A percentile compares a stretch with the other conserved stretches of the same genome.
phyloP scores from a whole-genome alignment of 805 yeast genomes.

The Jamesozyma piceae region DNA sequence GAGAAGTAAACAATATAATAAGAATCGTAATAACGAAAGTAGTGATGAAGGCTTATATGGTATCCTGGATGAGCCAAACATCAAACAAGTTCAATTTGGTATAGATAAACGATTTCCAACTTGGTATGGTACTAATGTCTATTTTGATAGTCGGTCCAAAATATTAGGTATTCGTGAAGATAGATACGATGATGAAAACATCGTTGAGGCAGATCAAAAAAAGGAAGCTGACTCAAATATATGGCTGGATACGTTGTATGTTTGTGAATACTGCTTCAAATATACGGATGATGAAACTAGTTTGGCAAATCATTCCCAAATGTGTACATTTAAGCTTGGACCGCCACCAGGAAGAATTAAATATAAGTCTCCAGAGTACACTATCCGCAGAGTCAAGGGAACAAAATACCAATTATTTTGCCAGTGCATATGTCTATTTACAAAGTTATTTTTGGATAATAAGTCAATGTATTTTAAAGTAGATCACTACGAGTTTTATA shows the following conservation, averaged over 20 bases:
- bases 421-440: slow-evolving; percentile 75
- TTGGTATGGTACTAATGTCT: slow-evolving; percentile 84
- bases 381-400: slow-evolving; percentile 64
- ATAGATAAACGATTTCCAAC: slow-evolving; percentile 51
- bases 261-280: slow-evolving; percentile 80
- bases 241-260: slow-evolving; percentile 56
- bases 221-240: slow-evolving; percentile 13
- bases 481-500: slow-evolving; percentile 71
- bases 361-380: slow-evolving; percentile 47
- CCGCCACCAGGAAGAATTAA: slow-evolving; percentile 62
- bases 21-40: slow-evolving; percentile 11
- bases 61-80: slow-evolving; percentile 51
- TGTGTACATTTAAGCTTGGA: slow-evolving; percentile 36
- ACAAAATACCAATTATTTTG: slow-evolving; percentile 55
- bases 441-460: slow-evolving; percentile 80
- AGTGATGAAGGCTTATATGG: slow-evolving; percentile 44
- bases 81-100: slow-evolving; percentile 59
- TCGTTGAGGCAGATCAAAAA: not conserved
- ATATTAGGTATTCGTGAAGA: slow-evolving; percentile 7
- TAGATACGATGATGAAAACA: not conserved
- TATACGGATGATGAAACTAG: slow-evolving; percentile 45
- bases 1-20: not conserved
- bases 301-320: slow-evolving; percentile 41
- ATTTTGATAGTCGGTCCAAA: slow-evolving; percentile 38
- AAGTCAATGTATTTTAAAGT: slow-evolving; percentile 79